These are phyloP conservation scores for Oryza punctata DNA, from an alignment of 176 grass and related monocot species.

Conservation along the genomic window DNA sequence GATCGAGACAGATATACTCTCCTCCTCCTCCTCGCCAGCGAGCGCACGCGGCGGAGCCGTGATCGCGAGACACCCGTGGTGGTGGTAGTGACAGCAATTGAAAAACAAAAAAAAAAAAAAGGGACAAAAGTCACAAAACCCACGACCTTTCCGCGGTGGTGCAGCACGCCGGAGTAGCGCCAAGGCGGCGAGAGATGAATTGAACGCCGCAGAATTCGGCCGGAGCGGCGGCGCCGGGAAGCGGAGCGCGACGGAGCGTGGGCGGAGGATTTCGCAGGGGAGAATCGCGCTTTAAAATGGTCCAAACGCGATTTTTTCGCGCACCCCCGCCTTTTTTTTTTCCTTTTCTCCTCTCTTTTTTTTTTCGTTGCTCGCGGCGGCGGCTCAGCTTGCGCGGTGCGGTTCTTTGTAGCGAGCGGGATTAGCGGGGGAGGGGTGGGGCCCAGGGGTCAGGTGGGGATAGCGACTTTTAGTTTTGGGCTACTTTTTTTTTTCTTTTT, in stretches of 20 bases:
- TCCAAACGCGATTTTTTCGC: conserved; percentile 30
- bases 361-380: not conserved
- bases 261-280: not conserved
- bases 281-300: conserved; percentile 49
- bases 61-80: conserved; percentile 39
- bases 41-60: conserved; percentile 1
- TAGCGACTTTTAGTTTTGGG: not conserved
- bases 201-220: not conserved
- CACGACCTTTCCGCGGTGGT: not conserved
- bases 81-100: not conserved
- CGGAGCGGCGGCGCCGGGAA: not conserved
- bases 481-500: not conserved
- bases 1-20: conserved; percentile 26
- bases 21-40: not conserved
- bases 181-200: not conserved
- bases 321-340: not conserved
- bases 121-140: not conserved
- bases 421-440: conserved; percentile 36
- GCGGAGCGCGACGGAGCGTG: not conserved
- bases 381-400: not conserved
- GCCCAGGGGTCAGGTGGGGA: not conserved
- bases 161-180: not conserved
- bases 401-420: conserved; percentile 36
- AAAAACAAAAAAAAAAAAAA: not conserved
- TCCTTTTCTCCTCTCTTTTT: not conserved